Conservation (phyloP, 768 basidiomycete species). For the Amanita pallidorosea region DNA sequence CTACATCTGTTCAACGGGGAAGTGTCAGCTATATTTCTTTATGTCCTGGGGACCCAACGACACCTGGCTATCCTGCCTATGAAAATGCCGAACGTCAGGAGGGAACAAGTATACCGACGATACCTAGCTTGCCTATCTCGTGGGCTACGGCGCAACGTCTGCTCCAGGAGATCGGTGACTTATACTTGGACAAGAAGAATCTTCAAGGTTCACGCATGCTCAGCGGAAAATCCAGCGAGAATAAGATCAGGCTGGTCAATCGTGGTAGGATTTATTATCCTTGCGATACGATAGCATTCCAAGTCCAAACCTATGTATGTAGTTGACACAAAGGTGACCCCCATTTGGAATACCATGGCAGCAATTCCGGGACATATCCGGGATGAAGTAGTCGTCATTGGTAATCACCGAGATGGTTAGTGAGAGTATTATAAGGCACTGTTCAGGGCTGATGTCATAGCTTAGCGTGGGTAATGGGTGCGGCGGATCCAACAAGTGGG, state of each 20-base stretch:
- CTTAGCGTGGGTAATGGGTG: slow-evolving; percentile 69
- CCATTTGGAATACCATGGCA: slow-evolving; percentile 86
- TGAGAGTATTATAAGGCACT: background rate
- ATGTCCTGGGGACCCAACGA: slow-evolving; percentile 74
- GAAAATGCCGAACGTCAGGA: slow-evolving; percentile 58
- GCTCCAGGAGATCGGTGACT: slow-evolving; percentile 40
- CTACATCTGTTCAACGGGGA: slow-evolving; percentile 76
- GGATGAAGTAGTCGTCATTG: slow-evolving; percentile 80
- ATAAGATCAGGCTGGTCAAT: slow-evolving; percentile 41
- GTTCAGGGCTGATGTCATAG: background rate
- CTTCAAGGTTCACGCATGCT: slow-evolving; percentile 22
- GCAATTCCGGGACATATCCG: slow-evolving; percentile 74
- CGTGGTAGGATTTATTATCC: slow-evolving; percentile 26
- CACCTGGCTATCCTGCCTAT: slow-evolving; percentile 84
- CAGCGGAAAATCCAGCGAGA: slow-evolving; percentile 37
- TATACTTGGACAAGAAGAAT: slow-evolving; percentile 16
- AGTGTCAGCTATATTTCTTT: slow-evolving; percentile 61
- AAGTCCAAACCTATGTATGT: background rate
- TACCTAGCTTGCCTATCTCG: slow-evolving; percentile 85
- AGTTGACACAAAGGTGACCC: slow-evolving; percentile 73
- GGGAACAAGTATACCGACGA: slow-evolving; percentile 53
- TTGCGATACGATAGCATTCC: background rate
- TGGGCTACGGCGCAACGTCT: slow-evolving; percentile 74
- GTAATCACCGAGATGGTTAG: slow-evolving; percentile 83
- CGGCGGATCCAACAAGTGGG: slow-evolving; percentile 70